A percentile compares a stretch with the other conserved stretches of the same genome.
phyloP scores from a whole-genome alignment of 306 rosid species.

The Nissolia schottii region DNA sequence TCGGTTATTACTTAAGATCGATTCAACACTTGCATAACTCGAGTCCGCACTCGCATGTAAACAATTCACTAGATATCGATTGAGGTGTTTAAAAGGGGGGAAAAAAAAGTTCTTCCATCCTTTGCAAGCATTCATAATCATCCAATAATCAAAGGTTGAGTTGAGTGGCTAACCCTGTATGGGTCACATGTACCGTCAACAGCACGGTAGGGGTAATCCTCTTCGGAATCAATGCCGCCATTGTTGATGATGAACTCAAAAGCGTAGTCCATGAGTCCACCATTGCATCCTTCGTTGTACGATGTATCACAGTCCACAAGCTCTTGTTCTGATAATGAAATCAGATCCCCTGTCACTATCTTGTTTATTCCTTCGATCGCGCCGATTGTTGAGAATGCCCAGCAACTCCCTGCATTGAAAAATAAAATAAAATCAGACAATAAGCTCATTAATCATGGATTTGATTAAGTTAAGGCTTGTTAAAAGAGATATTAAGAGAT shows the following conservation, averaged over 20 bases:
- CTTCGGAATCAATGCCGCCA: slow-evolving; percentile 88
- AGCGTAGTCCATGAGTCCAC: slow-evolving; percentile 92
- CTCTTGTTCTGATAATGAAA: slow-evolving; percentile 90
- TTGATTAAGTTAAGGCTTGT: neutral
- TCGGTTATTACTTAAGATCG: too few relatives aligned
- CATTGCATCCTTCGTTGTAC: slow-evolving; percentile 84
- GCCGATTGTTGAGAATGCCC: slow-evolving; percentile 85
- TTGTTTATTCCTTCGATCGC: slow-evolving; percentile 84
- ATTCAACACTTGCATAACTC: too few relatives aligned
- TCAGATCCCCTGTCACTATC: slow-evolving; percentile 74
- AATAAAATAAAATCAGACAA: neutral
- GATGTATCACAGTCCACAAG: slow-evolving; percentile 84
- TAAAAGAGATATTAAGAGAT: neutral
- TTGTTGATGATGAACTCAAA: slow-evolving; percentile 80
- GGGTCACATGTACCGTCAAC: slow-evolving; percentile 63
- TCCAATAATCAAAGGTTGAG: neutral
- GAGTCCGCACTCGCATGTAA: too few relatives aligned
- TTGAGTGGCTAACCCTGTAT: slow-evolving; percentile 43
- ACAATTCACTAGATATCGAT: too few relatives aligned
- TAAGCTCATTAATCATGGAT: neutral
- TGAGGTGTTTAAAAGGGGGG: too few relatives aligned
- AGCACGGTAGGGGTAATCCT: slow-evolving; percentile 78
- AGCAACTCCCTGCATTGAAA: slow-evolving; percentile 85
- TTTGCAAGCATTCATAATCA: neutral
- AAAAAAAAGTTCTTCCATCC: too few relatives aligned